Base-by-base conservation (phyloP, 352 stramenopile species). In the Phytophthora pistaciae region DNA sequence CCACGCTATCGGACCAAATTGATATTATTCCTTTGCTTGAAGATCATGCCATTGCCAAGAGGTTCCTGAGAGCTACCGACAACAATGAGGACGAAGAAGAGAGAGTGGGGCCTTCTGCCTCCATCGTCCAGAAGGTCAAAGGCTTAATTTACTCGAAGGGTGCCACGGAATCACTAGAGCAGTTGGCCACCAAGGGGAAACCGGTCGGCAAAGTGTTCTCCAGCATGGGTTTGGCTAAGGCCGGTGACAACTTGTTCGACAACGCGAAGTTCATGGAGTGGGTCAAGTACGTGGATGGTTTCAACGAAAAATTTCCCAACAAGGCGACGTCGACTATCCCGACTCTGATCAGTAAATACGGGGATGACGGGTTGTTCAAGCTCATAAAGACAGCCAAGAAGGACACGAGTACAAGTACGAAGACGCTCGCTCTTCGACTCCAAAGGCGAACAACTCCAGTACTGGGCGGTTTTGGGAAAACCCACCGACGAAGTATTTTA, bases 241-340 rank as follows among this genome's bases (percentile, higher is more conserved):
- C 20, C 5, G 55, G 55, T 4, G 55, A 60, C 11, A 3, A 33
- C 3, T 11, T 50, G 16, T 33, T 60, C 10, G 8, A 50, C 2
- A 33, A 48, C 8, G 8, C 54, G 11, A 21, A 60, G 33, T 49
- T 60, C 13, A 6, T 10, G 4, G 33, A 10, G 11, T 60, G 54
- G 54, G 54, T 60, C 7, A 49, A 60, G 8, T 60, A 60, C 14
- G 54, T 60, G 10, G 54, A 60, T 11, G 54, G 23, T 8, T 60
- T 48, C 10, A 60, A 31, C 23, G 13, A 2, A 8, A 60, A 49
- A 14, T 14, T 52, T 13, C 55, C 33, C 0, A 14, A 11, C 1
- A 48, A 60, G 21, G 6, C n/a, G 16, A 21, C 36, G 13, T 21
- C 55, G 8, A 50, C 21, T 6, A 50, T 60, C 21, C n/a, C 33